Evolutionary conservation across 441 rosid genomes (phyloP).

Genomic region (Euphorbia schlechtendalii): DNA sequence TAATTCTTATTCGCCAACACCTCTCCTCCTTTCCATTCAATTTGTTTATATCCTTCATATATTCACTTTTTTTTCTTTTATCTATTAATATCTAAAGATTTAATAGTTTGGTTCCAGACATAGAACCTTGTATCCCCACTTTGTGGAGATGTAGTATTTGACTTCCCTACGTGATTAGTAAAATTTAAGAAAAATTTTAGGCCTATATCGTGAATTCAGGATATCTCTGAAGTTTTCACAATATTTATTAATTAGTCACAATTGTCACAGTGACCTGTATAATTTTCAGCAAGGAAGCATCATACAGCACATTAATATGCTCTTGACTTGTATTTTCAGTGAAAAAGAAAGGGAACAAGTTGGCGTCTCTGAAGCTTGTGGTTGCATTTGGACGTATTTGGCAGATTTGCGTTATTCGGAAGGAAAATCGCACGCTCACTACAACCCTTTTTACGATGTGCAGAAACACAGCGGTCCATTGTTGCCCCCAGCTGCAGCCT

Average conservation of each 20-base stretch:
- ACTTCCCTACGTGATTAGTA: neutral
- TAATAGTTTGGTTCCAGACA: neutral
- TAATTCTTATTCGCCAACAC: neutral
- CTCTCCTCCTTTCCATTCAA: neutral
- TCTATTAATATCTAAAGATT: neutral
- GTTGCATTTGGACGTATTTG: constrained; percentile 87
- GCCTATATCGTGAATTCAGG: neutral
- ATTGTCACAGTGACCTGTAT: neutral
- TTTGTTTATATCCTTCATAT: neutral
- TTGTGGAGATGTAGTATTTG: neutral
- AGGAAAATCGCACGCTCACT: constrained; percentile 63
- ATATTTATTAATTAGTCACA: neutral
- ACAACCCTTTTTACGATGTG: constrained; percentile 74
- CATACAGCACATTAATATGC: neutral
- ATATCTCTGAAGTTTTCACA: neutral
- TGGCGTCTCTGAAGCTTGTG: constrained; percentile 62
- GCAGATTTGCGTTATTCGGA: constrained; percentile 57
- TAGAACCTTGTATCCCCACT: neutral
- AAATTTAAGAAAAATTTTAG: neutral
- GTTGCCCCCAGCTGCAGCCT: constrained; percentile 92
- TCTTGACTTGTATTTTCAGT: constrained; percentile 38
- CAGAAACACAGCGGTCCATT: constrained; percentile 50
- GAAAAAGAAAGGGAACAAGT: constrained; percentile 82
- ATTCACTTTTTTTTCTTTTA: neutral
- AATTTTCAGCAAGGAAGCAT: neutral